A percentile compares a stretch with the other conserved stretches of the same genome.
Evolutionary conservation across 176 grass and related monocot genomes (phyloP).

Genomic region (Oryza coarctata): DNA sequence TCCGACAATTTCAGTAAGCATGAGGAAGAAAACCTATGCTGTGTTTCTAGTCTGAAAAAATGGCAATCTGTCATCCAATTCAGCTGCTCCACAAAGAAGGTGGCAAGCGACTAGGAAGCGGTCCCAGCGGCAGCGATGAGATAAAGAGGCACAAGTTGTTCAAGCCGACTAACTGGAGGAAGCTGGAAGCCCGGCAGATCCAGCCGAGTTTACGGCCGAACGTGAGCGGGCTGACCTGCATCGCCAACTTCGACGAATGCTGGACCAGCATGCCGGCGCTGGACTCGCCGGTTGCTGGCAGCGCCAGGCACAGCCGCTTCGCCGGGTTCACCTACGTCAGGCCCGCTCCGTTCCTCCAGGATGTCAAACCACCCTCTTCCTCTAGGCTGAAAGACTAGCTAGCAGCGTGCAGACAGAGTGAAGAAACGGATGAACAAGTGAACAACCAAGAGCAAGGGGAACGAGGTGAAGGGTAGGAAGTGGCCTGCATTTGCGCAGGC

Average conservation of each 20-base stretch:
- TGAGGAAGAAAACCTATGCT: not conserved
- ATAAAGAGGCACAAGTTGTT: constrained; percentile 97
- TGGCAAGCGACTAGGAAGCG: constrained; percentile 64
- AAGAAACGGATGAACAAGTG: too few relatives aligned
- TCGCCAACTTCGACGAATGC: constrained; percentile 78
- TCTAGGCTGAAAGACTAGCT: constrained; percentile 34
- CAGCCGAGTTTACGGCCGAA: constrained; percentile 83
- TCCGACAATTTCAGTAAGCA: not conserved
- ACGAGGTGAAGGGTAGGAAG: too few relatives aligned
- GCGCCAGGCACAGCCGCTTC: constrained; percentile 52
- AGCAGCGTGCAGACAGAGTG: not conserved
- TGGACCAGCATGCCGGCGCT: constrained; percentile 76
- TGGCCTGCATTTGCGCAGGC: not conserved
- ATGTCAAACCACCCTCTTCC: constrained; percentile 24
- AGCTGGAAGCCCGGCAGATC: constrained; percentile 73
- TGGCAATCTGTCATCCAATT: not conserved
- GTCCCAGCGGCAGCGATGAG: constrained; percentile 52
- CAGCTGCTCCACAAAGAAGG: constrained; percentile 89
- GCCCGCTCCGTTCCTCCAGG: constrained; percentile 59
- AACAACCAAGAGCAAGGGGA: too few relatives aligned
- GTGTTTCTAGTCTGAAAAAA: not conserved
- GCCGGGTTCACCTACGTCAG: constrained; percentile 78
- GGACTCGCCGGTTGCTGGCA: constrained; percentile 66
- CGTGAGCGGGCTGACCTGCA: constrained; percentile 58
- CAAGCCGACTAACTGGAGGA: constrained; percentile 86